phyloP scores from a whole-genome alignment of 129 eudicot species.

The Flaveria bidentis region DNA sequence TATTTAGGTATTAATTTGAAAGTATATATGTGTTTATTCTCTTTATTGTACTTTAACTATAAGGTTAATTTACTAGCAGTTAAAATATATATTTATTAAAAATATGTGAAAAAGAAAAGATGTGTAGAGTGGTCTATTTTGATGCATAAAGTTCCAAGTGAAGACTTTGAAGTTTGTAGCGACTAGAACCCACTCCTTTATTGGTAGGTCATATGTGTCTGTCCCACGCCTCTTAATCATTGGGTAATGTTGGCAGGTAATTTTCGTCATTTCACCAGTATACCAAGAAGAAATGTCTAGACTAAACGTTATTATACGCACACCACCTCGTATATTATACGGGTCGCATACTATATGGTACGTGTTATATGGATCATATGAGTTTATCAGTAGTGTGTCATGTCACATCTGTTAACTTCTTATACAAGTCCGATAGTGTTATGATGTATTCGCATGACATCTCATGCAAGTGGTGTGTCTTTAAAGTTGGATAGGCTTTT shows the following conservation, averaged over 20 bases:
- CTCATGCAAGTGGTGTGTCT: no score
- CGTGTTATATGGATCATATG: no score
- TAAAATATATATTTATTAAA: background rate
- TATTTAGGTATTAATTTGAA: background rate
- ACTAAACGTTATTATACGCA: no score
- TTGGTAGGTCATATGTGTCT: constrained; percentile 33
- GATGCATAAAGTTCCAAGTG: constrained; percentile 19
- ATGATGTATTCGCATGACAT: no score
- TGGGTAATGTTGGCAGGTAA: constrained; percentile 1
- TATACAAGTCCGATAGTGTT: no score
- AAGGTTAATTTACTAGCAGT: background rate
- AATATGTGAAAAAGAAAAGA: background rate
- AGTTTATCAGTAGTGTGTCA: no score
- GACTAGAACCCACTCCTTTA: constrained; percentile 26
- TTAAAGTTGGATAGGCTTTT: no score
- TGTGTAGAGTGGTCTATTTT: constrained; percentile 16
- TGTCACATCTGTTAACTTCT: no score
- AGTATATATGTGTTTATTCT: background rate
- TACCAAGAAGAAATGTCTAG: no score
- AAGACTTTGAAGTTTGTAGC: constrained; percentile 27
- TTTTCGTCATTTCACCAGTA: background rate
- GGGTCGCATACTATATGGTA: no score
- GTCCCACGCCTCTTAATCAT: constrained; percentile 19
- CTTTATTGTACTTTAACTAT: background rate
- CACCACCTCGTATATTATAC: no score